Evolutionary conservation across 257 asterid genomes (phyloP).

Genomic region (Eucommia ulmoides): DNA sequence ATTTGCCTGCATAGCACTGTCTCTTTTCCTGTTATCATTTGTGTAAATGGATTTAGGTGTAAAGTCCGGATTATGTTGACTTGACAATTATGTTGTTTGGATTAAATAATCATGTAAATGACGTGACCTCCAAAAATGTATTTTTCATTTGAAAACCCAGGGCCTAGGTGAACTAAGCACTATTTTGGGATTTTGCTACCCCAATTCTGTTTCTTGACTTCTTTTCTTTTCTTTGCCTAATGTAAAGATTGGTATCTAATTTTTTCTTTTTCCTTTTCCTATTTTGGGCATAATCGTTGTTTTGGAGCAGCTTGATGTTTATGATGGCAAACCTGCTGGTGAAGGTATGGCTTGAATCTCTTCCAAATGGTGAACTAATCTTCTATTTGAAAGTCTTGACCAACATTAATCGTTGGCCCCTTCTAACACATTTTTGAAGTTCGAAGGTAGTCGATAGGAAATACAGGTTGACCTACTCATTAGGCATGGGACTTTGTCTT

Average conservation of each 20-base stretch:
- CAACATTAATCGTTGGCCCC: neutral
- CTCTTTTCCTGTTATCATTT: neutral
- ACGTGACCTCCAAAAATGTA: neutral
- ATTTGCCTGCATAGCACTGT: neutral
- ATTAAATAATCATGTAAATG: too few species aligned
- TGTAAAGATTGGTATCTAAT: neutral
- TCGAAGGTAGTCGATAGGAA: too few species aligned
- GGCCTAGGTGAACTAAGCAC: too few species aligned
- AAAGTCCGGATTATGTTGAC: neutral
- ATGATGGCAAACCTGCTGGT: conserved; percentile 66
- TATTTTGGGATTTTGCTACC: too few species aligned
- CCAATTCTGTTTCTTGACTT: too few species aligned
- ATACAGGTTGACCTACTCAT: too few species aligned
- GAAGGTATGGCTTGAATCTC: conserved; percentile 40
- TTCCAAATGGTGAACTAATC: neutral
- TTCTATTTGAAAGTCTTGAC: neutral
- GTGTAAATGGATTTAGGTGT: neutral
- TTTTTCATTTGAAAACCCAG: neutral
- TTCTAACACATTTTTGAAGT: neutral
- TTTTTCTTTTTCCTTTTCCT: neutral
- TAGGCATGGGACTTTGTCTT: too few species aligned
- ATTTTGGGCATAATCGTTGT: neutral
- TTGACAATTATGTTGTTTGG: too few species aligned
- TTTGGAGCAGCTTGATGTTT: conserved; percentile 60
- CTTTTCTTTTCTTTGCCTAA: too few species aligned